Evolutionary conservation across 139 green algal species (phyloP).

Genomic region (Coccomyxa sp.): DNA sequence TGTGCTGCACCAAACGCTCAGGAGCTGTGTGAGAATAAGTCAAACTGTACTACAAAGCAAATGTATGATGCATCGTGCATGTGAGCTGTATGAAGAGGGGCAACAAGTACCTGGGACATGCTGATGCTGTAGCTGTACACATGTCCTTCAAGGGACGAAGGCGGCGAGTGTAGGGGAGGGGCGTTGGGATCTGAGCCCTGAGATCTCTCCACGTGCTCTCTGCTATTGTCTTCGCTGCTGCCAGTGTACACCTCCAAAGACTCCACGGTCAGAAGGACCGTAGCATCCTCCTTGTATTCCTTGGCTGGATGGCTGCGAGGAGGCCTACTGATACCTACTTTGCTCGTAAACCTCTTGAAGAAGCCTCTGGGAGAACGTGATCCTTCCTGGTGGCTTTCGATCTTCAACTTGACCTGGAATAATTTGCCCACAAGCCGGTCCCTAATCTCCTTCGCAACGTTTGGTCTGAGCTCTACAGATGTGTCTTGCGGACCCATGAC

Average conservation of each 20-base stretch:
- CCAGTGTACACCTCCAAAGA: not conserved
- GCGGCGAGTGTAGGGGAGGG: not conserved
- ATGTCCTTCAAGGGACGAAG: not conserved
- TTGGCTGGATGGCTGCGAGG: not conserved
- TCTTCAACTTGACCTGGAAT: not conserved
- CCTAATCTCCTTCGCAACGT: not conserved
- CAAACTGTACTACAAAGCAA: too few relatives aligned
- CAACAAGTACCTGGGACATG: not conserved
- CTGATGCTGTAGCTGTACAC: not conserved
- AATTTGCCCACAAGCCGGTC: not conserved
- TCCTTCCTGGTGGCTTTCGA: too few relatives aligned
- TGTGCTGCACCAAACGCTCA: not conserved
- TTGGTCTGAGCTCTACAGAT: too few relatives aligned
- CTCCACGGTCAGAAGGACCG: not conserved
- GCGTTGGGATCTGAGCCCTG: not conserved
- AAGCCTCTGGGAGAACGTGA: too few relatives aligned
- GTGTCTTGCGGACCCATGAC: too few relatives aligned
- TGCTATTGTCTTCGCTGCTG: not conserved
- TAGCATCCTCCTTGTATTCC: too few relatives aligned
- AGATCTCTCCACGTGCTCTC: not conserved
- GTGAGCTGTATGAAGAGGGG: too few relatives aligned
- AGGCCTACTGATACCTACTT: too few relatives aligned
- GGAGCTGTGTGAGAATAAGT: not conserved
- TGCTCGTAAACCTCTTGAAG: too few relatives aligned
- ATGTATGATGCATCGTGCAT: too few relatives aligned